Percentiles rank a stretch among this genome's conserved stretches.
Conservation (phyloP, 2,329 filamentous ascomycete species). For the Botryotinia convoluta region DNA sequence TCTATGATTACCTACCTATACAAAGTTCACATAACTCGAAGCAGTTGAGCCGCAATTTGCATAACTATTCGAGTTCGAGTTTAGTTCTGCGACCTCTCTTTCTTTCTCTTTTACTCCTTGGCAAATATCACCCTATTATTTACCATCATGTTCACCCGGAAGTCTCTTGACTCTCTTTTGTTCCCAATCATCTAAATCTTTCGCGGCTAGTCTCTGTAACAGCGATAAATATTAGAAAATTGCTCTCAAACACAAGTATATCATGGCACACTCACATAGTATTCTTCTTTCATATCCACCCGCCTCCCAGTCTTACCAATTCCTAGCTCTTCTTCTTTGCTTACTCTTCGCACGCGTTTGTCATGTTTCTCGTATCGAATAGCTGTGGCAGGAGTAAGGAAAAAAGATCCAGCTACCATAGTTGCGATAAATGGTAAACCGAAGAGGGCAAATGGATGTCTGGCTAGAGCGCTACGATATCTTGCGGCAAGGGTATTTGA, state of each 20-base stretch:
- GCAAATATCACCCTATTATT: conserved; percentile 49
- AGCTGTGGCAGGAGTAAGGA: conserved; percentile 90
- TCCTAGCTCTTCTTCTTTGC: conserved; percentile 80
- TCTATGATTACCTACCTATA: too few relatives aligned
- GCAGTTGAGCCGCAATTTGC: not conserved
- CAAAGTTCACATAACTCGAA: conserved; percentile 4
- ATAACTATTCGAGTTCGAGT: not conserved
- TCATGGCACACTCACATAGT: conserved; percentile 62
- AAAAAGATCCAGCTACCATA: conserved; percentile 89
- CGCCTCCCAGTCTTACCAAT: conserved; percentile 68
- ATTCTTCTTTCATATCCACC: conserved; percentile 81
- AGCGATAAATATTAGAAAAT: conserved; percentile 22
- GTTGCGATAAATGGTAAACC: conserved; percentile 88
- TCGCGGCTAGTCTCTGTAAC: conserved; percentile 70
- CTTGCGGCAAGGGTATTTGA: conserved; percentile 66
- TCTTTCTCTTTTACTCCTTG: not conserved
- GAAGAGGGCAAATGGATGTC: conserved; percentile 87
- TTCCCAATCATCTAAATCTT: conserved; percentile 94
- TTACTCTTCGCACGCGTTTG: conserved; percentile 80
- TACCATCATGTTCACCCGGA: conserved; percentile 84
- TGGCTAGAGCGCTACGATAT: conserved; percentile 73
- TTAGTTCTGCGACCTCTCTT: too few relatives aligned
- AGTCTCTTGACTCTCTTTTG: conserved; percentile 90
- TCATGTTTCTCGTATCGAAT: conserved; percentile 93
- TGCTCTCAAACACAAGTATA: not conserved